phyloP scores from a whole-genome alignment of 2,329 filamentous ascomycete genomes.

The Corynespora cassiicola region DNA sequence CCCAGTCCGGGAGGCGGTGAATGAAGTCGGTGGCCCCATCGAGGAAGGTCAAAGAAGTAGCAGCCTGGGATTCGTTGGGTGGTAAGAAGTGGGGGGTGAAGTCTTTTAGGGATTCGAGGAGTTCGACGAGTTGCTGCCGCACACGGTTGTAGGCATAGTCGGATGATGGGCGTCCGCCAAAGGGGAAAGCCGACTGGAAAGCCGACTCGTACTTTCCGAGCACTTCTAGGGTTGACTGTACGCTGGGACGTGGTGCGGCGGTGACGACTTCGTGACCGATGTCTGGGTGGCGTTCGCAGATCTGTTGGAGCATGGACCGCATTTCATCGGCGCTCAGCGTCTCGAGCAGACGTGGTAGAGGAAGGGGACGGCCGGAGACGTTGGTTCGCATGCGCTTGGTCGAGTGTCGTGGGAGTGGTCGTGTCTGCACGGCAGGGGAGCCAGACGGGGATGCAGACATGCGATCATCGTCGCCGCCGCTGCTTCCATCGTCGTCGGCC shows the following conservation, averaged over 20 bases:
- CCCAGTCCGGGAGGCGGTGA: conserved; percentile 89
- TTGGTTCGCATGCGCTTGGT: conserved; percentile 73
- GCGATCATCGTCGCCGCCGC: conserved; percentile 71
- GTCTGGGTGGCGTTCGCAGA: conserved; percentile 88
- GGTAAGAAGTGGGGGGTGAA: conserved; percentile 96
- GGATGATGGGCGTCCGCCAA: conserved; percentile 80
- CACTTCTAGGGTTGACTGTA: conserved; percentile 79
- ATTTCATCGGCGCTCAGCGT: conserved; percentile 87
- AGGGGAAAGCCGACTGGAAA: conserved; percentile 81
- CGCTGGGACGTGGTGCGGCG: conserved; percentile 85
- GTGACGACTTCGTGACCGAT: conserved; percentile 84
- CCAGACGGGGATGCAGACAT: conserved; percentile 89
- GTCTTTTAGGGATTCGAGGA: conserved; percentile 89
- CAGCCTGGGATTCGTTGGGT: conserved; percentile 84
- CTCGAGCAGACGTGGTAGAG: conserved; percentile 83
- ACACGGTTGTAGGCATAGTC: conserved; percentile 97
- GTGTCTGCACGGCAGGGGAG: conserved; percentile 77
- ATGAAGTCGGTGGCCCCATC: conserved; percentile 90
- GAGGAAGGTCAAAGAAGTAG: conserved; percentile 82
- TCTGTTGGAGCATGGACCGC: conserved; percentile 82
- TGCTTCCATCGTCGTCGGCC: conserved; percentile 73
- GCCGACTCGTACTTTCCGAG: conserved; percentile 81
- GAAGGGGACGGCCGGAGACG: conserved; percentile 69
- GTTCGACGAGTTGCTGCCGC: conserved; percentile 76
- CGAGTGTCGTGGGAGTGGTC: conserved; percentile 63